Evolutionary conservation across 257 asterid species (phyloP).

Genomic region (Echites panduratus): DNA sequence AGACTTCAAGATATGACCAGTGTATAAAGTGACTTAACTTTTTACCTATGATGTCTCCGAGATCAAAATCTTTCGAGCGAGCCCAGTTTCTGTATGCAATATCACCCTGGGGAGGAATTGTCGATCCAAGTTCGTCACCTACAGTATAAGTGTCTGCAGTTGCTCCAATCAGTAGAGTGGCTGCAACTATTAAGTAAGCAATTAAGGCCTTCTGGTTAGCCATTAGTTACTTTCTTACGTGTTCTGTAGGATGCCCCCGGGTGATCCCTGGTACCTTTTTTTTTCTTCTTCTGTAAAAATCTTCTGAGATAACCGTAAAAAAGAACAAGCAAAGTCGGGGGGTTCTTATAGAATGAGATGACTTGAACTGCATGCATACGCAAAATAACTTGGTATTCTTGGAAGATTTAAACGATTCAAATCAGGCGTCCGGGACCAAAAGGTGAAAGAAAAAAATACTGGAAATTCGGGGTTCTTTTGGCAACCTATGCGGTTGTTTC

Average conservation of each 20-base stretch:
- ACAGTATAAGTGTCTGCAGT: constrained; percentile 29
- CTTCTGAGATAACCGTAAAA: neutral
- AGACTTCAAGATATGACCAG: too few species aligned
- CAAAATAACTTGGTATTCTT: too few species aligned
- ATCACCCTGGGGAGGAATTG: constrained; percentile 21
- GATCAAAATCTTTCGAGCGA: constrained; percentile 6
- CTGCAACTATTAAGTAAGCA: constrained; percentile 13
- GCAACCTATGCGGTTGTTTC: too few species aligned
- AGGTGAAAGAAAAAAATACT: too few species aligned
- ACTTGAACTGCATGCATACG: too few species aligned
- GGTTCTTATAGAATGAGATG: neutral
- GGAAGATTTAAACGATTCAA: too few species aligned
- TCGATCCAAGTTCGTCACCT: constrained; percentile 27
- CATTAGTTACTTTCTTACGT: neutral
- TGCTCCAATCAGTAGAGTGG: constrained; percentile 11
- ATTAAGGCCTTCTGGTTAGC: neutral
- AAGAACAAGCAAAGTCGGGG: neutral
- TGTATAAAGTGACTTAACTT: too few species aligned
- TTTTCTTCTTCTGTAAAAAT: neutral
- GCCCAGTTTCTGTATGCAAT: constrained; percentile 29
- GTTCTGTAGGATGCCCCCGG: neutral
- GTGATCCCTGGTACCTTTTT: neutral
- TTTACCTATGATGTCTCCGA: constrained; percentile 30
- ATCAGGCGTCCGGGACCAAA: too few species aligned
- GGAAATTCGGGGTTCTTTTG: too few species aligned